phyloP scores from a whole-genome alignment of 169 alveolate species.

The Plasmodium berghei region DNA sequence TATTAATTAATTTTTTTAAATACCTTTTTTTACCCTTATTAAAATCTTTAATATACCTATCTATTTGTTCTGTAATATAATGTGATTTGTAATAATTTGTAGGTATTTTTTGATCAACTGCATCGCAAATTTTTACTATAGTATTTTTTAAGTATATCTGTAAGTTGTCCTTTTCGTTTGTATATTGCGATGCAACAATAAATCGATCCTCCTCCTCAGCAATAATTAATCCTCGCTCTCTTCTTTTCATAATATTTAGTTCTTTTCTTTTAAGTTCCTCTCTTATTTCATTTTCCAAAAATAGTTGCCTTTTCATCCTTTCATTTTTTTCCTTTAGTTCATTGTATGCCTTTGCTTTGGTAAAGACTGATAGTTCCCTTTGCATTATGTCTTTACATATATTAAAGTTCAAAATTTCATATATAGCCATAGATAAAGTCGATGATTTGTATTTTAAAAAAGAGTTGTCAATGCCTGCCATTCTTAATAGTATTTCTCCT shows the following conservation, averaged over 20 bases:
- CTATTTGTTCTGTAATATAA: conserved; percentile 15
- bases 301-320: not conserved
- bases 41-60: conserved; percentile 10
- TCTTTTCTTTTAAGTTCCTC: conserved; percentile 53
- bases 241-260: conserved; percentile 34
- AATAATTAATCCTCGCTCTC: conserved; percentile 58
- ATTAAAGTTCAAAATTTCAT: conserved; percentile 66
- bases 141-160: conserved; percentile 20
- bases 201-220: conserved; percentile 77
- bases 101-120: conserved; percentile 39
- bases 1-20: conserved; percentile 6
- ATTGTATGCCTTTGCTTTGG: not conserved
- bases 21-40: conserved; percentile 25
- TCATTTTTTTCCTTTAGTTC: not conserved
- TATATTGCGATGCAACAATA: conserved; percentile 51
- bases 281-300: conserved; percentile 11
- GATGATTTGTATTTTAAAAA: conserved; percentile 74
- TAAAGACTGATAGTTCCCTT: conserved; percentile 22
- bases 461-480: conserved; percentile 57
- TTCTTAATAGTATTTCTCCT: conserved; percentile 63
- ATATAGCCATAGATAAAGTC: conserved; percentile 70
- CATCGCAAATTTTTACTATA: conserved; percentile 21
- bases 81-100: conserved; percentile 37
- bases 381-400: conserved; percentile 74
- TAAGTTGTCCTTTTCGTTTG: conserved; percentile 31